Evolutionary conservation across 1,284 basidiomycete species (phyloP), one percentile per base, ranked within the genome.

Genomic region (Schizopora paradoxa): DNA sequence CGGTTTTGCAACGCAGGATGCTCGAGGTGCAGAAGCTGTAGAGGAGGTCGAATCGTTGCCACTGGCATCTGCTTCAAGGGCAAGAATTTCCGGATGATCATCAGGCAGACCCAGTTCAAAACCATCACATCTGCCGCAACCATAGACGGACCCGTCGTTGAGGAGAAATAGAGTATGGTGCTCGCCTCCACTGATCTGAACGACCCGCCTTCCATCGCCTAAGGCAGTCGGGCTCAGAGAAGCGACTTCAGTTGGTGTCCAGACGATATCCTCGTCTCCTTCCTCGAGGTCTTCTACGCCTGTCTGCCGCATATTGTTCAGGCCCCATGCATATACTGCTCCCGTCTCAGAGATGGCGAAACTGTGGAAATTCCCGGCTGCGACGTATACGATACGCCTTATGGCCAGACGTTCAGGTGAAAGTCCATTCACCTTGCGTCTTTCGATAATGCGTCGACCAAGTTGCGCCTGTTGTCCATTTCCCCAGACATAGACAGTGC

Each of bases 81-180:
- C 66, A 14, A 59, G 57, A 51, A 69, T 64, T 11, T 67, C 69
- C 7, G 67, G 65, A 53, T 76, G 70, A 48, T 69, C 66, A 19
- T 62, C 57, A 1, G 56, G 56, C 1, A 79, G 51, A 10, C 76
- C 76, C 16, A 75, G 55, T 55, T 77, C 71, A 40, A 63, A 60
- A 22, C 68, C 70, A 52, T 77, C 73, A 37, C 62, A 65, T 40
- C 71, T 61, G 3, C 76, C 76, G 45, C 66, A 68, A 10, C 62
- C 73, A 62, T 63, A 78, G 1, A 81, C 75, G 44, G 72, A 61
- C 18, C 78, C 78, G 54, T 80, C 76, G 53, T 71, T 67, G 45
- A 79, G 68, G 28, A 79, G 61, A 63, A 80, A 80, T 19, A 77
- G 56, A 0, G 75, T 66, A 61, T 80, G 75, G 61, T 76, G 73